Evolutionary conservation across 2,329 filamentous ascomycete genomes (phyloP).

Genomic region (Alternaria solani): DNA sequence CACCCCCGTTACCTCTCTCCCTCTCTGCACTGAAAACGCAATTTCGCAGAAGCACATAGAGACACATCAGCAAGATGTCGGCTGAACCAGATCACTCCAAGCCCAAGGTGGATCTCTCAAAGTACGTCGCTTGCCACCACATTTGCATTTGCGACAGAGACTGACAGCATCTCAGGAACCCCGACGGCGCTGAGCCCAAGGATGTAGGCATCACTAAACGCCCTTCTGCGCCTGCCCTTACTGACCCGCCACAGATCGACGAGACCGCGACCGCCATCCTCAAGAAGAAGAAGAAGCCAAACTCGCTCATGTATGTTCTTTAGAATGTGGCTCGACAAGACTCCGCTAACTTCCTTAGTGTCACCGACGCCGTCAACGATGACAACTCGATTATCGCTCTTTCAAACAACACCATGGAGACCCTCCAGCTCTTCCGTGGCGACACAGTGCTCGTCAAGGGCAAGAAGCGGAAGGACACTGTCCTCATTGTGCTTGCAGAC

Average conservation of each 20-base stretch:
- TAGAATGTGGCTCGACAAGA: neutral
- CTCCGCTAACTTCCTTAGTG: slow-evolving; percentile 65
- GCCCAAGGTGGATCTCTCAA: slow-evolving; percentile 59
- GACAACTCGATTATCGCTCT: slow-evolving; percentile 99
- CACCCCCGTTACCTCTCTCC: slow-evolving; percentile 27
- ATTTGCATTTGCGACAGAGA: slow-evolving; percentile 21
- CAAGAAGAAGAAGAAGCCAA: slow-evolving; percentile 99
- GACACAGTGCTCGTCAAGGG: slow-evolving; percentile 98
- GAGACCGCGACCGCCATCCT: slow-evolving; percentile 95
- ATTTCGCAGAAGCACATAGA: slow-evolving; percentile 28
- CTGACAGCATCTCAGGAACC: slow-evolving; percentile 72
- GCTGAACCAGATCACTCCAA: slow-evolving; percentile 59
- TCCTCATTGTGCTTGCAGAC: slow-evolving; percentile 95
- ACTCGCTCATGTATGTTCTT: slow-evolving; percentile 86
- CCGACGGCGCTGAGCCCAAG: slow-evolving; percentile 87
- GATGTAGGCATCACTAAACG: slow-evolving; percentile 63
- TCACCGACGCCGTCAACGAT: slow-evolving; percentile 98
- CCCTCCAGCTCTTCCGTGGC: slow-evolving; percentile 96
- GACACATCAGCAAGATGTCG: slow-evolving; percentile 53
- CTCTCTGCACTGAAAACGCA: slow-evolving; percentile 12
- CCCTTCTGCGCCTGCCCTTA: slow-evolving; percentile 22
- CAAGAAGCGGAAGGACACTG: slow-evolving; percentile 99
- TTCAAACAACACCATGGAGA: slow-evolving; percentile 99
- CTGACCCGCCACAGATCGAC: slow-evolving; percentile 70
- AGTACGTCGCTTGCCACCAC: slow-evolving; percentile 49